phyloP scores from a whole-genome alignment of 257 asterid species.

The Jaltomata sinuosa region DNA sequence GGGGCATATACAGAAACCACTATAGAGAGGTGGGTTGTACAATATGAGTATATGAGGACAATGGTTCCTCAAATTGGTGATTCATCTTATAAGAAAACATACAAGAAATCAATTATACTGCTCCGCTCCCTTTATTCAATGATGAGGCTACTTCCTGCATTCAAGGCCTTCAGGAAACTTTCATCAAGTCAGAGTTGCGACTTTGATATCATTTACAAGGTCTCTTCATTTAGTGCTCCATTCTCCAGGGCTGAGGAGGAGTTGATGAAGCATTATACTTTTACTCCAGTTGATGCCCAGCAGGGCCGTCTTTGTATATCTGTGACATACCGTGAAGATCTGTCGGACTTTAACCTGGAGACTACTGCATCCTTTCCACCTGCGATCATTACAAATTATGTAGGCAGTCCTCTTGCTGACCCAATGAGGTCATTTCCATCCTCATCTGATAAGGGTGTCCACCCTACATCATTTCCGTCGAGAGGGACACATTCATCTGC shows the following conservation, averaged over 20 bases:
- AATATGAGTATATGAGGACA: conserved; percentile 53
- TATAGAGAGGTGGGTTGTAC: conserved; percentile 90
- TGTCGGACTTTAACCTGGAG: conserved; percentile 70
- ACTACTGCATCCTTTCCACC: conserved; percentile 59
- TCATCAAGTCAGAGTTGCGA: conserved; percentile 52
- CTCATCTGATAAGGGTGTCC: conserved; percentile 29
- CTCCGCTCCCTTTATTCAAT: conserved; percentile 66
- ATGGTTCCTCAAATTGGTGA: conserved; percentile 55
- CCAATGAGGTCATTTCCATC: conserved; percentile 71
- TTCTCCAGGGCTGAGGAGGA: conserved; percentile 72
- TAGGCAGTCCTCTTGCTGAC: conserved; percentile 88
- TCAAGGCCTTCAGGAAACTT: conserved; percentile 77
- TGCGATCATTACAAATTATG: conserved; percentile 81
- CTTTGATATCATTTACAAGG: conserved; percentile 78
- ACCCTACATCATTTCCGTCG: conserved; percentile 35
- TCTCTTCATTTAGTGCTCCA: conserved; percentile 66
- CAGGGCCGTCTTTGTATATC: conserved; percentile 82
- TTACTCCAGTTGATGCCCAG: conserved; percentile 68
- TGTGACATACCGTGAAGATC: conserved; percentile 65
- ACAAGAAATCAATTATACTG: conserved; percentile 73
- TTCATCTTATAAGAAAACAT: conserved; percentile 60
- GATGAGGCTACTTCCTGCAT: conserved; percentile 90
- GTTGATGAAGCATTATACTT: conserved; percentile 59
- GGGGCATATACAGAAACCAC: conserved; percentile 55
- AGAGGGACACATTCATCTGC: conserved; percentile 43